Evolutionary conservation across 2,329 filamentous ascomycete species (phyloP), one percentile per base, ranked within the genome.

Genomic region (Penicillium digitatum): DNA sequence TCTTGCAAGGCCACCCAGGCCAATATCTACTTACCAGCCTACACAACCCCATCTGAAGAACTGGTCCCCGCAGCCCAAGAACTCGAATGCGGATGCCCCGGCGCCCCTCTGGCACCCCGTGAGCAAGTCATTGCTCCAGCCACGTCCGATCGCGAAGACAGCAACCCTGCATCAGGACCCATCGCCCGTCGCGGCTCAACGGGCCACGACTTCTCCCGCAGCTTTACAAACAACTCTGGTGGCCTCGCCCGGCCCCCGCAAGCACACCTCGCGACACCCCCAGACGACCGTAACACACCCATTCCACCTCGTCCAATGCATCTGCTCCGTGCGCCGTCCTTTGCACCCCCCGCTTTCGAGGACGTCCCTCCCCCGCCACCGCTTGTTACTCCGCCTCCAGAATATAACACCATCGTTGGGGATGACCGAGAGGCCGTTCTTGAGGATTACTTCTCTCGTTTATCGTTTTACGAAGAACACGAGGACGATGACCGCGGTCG

Each of bases 1-100:
- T 93, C 92, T 59, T 96, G 92, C 76, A 89, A 89, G 59, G 91
- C 92, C n/a, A 95, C 90, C 0, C 89, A 94, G 70, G 87, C 89
- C 47, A 96, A 96, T 72, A 95, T 88, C 26, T 85, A 86, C 12
- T 81, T 96, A 11, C 92, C 92, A 0, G 88, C 89, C 16, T 96
- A 96, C 71, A 85, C 84, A 9, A 81, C 76, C 53, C 81, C 81
- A 10, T 78, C 81, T 52, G 65, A 71, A 62, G 77, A 76, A 52
- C 80, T 69, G 31, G 77, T 71, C 69, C 78, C 40, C 70, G 79
- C 50, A 78, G 82, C 69, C 75, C 85, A 66, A 76, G 82, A 61
- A 79, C 87, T 74, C 56, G 83, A 81, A 53, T 87, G 86, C 65
- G 82, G 83, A 6, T 89, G 87, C 54, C 87, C 87, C 2, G 84